phyloP scores from a whole-genome alignment of 106 monocot genomes.

The Phalaenopsis equestris region DNA sequence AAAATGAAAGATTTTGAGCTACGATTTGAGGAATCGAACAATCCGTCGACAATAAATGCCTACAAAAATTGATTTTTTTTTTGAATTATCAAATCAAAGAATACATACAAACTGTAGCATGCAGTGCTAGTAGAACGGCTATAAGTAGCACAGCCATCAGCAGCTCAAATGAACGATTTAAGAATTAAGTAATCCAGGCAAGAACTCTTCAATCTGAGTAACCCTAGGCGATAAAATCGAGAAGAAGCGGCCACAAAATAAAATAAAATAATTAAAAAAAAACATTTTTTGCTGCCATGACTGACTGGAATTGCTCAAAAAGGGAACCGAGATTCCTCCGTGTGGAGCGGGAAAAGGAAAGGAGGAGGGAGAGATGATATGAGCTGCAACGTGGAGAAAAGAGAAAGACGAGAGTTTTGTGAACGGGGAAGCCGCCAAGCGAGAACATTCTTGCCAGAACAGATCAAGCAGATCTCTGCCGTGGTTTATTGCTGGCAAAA shows the following conservation, averaged over 20 bases:
- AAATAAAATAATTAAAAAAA: neutral
- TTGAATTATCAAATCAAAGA: neutral
- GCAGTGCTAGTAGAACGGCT: too few relatives aligned
- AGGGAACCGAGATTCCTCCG: neutral
- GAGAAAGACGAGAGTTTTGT: neutral
- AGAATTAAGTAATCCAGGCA: neutral
- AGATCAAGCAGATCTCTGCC: neutral
- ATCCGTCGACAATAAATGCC: neutral
- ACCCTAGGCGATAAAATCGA: neutral
- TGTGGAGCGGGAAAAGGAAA: neutral
- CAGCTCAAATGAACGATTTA: too few relatives aligned
- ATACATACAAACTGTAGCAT: neutral
- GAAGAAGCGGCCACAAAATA: too few relatives aligned
- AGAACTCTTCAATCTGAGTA: neutral
- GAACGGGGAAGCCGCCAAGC: neutral
- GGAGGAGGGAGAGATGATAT: neutral
- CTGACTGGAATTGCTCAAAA: neutral
- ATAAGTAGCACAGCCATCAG: too few relatives aligned
- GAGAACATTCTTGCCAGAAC: neutral
- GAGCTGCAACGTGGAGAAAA: neutral
- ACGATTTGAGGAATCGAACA: neutral
- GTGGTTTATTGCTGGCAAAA: too few relatives aligned
- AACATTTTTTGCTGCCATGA: neutral
- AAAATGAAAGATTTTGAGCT: neutral
- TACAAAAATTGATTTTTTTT: too few relatives aligned